Conservation (phyloP, 306 rosid species). For the Cyamopsis tetragonoloba region DNA sequence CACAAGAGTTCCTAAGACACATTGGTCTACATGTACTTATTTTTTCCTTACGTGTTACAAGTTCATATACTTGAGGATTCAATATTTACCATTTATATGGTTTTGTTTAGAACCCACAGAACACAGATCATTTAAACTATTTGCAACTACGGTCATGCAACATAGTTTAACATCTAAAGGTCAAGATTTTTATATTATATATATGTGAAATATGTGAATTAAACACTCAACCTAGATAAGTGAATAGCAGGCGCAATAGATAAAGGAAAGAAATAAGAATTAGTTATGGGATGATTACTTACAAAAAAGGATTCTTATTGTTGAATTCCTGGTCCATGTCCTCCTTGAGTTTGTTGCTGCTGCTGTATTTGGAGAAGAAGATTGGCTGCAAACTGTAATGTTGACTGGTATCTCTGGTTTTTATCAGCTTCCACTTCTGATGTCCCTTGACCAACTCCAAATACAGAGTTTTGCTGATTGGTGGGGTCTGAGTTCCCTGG, state of each 20-base stretch:
- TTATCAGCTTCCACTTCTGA: conserved; percentile 85
- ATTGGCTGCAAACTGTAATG: conserved; percentile 94
- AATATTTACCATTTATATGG: not conserved
- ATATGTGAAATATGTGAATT: no score
- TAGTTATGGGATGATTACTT: conserved; percentile 49
- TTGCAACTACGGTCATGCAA: not conserved
- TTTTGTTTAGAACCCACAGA: conserved; percentile 9
- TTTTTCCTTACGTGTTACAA: not conserved
- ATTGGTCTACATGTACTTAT: not conserved
- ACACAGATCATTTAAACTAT: not conserved
- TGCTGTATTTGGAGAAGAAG: conserved; percentile 95
- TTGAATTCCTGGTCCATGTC: conserved; percentile 72
- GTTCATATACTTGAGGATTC: not conserved
- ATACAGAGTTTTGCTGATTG: conserved; percentile 59
- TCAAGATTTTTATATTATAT: no score
- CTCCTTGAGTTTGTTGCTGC: conserved; percentile 55
- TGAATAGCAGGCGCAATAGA: conserved; percentile 22
- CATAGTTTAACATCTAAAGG: conserved; percentile 4
- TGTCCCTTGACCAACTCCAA: conserved; percentile 59
- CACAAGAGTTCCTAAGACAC: not conserved
- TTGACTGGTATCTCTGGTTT: conserved; percentile 65
- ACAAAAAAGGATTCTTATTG: conserved; percentile 40
- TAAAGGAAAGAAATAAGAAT: conserved; percentile 16
- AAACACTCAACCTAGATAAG: conserved; percentile 10
- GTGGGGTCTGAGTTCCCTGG: conserved; percentile 57